Conservation (phyloP, 164 flowering plant species). For the Annona cherimola region DNA sequence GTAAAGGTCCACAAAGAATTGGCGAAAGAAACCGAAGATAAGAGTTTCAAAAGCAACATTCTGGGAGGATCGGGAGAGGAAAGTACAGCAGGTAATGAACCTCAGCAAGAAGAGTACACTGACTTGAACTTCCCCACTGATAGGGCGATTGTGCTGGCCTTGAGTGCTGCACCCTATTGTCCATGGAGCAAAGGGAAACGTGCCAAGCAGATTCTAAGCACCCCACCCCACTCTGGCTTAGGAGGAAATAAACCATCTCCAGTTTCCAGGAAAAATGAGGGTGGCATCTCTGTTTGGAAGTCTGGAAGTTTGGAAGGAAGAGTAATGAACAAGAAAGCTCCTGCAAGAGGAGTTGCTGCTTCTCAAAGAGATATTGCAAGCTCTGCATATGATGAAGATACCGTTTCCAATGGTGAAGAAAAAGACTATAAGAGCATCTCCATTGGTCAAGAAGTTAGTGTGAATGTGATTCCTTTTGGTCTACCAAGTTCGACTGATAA, state of each 20-base stretch:
- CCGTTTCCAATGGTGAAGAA: slow-evolving; percentile 16
- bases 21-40: neutral
- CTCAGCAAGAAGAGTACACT: slow-evolving; percentile 8
- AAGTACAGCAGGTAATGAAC: neutral
- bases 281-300: neutral
- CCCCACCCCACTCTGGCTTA: neutral
- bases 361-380: neutral
- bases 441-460: slow-evolving; percentile 9
- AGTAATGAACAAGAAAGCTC: slow-evolving; percentile 8
- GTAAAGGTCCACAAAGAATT: neutral
- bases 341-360: slow-evolving; percentile 7
- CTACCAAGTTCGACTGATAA: neutral
- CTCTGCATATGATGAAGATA: slow-evolving; percentile 10
- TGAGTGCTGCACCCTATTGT: slow-evolving; percentile 46
- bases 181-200: slow-evolving; percentile 39
- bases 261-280: slow-evolving; percentile 8
- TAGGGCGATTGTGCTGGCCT: slow-evolving; percentile 34
- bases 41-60: slow-evolving; percentile 11
- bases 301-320: slow-evolving; percentile 7
- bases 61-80: slow-evolving; percentile 8
- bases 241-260: slow-evolving; percentile 17
- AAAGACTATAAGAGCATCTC: slow-evolving; percentile 7
- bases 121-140: slow-evolving; percentile 6
- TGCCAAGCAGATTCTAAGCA: neutral
- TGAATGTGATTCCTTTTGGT: slow-evolving; percentile 7